These are phyloP conservation scores for Platismatia glauca DNA, from an alignment of 495 filamentous ascomycete species.

Conservation along the genomic window DNA sequence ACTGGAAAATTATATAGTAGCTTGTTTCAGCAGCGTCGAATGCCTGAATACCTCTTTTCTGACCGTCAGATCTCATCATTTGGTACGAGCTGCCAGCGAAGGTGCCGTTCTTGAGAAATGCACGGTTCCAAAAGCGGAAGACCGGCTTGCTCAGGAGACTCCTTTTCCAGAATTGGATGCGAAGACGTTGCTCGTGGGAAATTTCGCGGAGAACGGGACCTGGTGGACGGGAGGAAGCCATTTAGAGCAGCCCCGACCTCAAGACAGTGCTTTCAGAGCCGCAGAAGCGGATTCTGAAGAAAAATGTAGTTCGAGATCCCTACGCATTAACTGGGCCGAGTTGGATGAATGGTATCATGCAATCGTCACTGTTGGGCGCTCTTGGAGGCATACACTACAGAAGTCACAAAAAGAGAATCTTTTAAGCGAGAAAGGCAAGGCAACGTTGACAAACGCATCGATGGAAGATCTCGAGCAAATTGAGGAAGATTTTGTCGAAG, in stretches of 20 bases:
- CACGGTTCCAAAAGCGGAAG: constrained; percentile 25
- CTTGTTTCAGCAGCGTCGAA: constrained; percentile 57
- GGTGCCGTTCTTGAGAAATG: constrained; percentile 19
- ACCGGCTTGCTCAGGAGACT: constrained; percentile 22
- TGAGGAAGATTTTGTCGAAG: constrained; percentile 40
- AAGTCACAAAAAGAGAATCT: constrained; percentile 30
- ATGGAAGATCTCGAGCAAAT: constrained; percentile 19
- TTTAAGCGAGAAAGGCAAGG: neutral
- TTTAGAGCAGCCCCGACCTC: constrained; percentile 3
- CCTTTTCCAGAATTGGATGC: constrained; percentile 55
- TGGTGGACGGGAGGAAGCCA: constrained; percentile 62
- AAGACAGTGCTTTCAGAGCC: constrained; percentile 17
- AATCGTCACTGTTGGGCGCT: constrained; percentile 56
- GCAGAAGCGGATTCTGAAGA: constrained; percentile 23
- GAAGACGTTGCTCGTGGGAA: constrained; percentile 69
- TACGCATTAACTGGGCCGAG: constrained; percentile 68
- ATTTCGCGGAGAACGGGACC: constrained; percentile 72
- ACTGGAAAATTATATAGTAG: constrained; percentile 67
- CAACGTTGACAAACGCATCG: neutral
- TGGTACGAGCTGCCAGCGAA: constrained; percentile 36
- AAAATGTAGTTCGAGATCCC: constrained; percentile 51
- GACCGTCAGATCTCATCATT: constrained; percentile 32
- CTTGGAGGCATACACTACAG: constrained; percentile 46
- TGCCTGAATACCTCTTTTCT: constrained; percentile 68
- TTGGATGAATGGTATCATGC: constrained; percentile 66